Conservation (phyloP, 2,329 filamentous ascomycete species). For the Coniochaeta sp. region DNA sequence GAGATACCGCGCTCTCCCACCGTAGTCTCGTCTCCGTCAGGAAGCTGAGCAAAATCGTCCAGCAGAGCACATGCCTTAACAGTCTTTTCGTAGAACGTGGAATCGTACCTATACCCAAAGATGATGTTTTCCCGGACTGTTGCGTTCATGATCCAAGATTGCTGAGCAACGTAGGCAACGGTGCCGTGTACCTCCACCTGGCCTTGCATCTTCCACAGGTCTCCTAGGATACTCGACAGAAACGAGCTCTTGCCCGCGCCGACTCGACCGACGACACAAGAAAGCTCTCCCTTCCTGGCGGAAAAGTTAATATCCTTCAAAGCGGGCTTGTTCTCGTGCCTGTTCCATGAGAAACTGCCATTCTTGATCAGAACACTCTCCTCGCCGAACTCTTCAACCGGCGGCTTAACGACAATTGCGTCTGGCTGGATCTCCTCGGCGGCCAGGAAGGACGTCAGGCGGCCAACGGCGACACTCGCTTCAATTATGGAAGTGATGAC, state of each 20-base stretch:
- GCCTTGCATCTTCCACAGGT: conserved; percentile 84
- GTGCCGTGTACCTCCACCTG: conserved; percentile 75
- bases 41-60: conserved; percentile 86
- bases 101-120: conserved; percentile 91
- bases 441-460: conserved; percentile 75
- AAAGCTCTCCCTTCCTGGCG: conserved; percentile 86
- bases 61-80: conserved; percentile 83
- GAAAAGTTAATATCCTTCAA: conserved; percentile 82
- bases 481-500: conserved; percentile 96
- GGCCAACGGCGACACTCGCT: conserved; percentile 82
- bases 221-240: conserved; percentile 79
- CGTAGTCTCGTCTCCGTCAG: conserved; percentile 93
- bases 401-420: conserved; percentile 63
- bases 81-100: conserved; percentile 88
- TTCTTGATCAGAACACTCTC: conserved; percentile 79
- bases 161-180: conserved; percentile 87
- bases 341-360: conserved; percentile 92
- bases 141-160: conserved; percentile 95
- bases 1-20: conserved; percentile 97
- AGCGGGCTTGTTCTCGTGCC: conserved; percentile 62
- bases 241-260: conserved; percentile 92
- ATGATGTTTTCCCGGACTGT: conserved; percentile 96
- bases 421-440: conserved; percentile 87
- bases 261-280: conserved; percentile 90
- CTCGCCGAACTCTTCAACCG: conserved; percentile 71